These are phyloP conservation scores for Hymenoscyphus repandus DNA, from an alignment of 2,329 filamentous ascomycete genomes.

Conservation along the genomic window DNA sequence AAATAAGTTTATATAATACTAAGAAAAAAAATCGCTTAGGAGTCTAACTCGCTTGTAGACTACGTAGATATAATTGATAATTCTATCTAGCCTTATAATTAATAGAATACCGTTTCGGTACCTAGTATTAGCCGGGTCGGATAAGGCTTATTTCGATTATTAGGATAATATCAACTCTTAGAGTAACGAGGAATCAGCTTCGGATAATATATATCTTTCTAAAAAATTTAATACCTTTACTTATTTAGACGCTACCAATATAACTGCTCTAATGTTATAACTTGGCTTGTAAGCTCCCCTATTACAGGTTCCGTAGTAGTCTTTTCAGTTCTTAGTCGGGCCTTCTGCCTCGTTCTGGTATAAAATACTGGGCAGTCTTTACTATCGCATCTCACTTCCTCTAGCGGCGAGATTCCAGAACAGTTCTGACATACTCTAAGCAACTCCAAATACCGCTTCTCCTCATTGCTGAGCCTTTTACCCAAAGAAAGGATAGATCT, in stretches of 20 bases:
- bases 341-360: constrained; percentile 59
- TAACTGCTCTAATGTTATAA: constrained; percentile 19
- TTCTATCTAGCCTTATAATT: no score
- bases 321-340: constrained; percentile 37
- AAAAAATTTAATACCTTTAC: no score
- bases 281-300: constrained; percentile 33
- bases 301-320: constrained; percentile 38
- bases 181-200: no score
- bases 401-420: constrained; percentile 64
- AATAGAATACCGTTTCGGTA: no score
- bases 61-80: no score
- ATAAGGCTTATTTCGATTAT: no score
- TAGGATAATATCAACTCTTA: no score
- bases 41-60: no score
- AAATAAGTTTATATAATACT: no score
- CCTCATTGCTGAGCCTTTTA: constrained; percentile 53
- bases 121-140: no score
- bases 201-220: no score
- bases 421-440: constrained; percentile 75
- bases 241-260: constrained; percentile 23
- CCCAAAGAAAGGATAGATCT: constrained; percentile 61
- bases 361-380: constrained; percentile 93
- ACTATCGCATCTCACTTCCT: constrained; percentile 82
- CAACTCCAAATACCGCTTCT: constrained; percentile 60
- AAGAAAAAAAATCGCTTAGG: no score